Percentiles rank a stretch among this genome's conserved stretches.
These are phyloP conservation scores for Aphanoascus verrucosus DNA, from an alignment of 2,329 filamentous ascomycete genomes.

Conservation along the genomic window DNA sequence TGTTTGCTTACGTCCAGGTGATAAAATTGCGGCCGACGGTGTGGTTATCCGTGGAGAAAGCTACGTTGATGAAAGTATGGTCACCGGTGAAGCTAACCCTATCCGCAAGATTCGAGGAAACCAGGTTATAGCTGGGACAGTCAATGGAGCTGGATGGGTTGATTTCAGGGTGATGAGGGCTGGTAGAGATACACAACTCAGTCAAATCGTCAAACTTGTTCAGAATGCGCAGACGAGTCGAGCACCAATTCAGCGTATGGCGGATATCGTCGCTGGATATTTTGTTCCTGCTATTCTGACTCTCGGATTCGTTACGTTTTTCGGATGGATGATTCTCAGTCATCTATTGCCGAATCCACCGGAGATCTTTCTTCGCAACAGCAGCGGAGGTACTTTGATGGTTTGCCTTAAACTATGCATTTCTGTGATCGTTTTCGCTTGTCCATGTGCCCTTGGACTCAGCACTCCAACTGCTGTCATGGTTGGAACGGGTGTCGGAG, in stretches of 20 bases:
- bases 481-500: conserved; percentile 95
- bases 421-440: conserved; percentile 95
- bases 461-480: conserved; percentile 96
- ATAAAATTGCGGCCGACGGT: conserved; percentile 93
- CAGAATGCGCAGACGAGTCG: conserved; percentile 92
- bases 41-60: conserved; percentile 78
- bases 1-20: conserved; percentile 82
- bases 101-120: conserved; percentile 78
- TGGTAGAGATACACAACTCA: conserved; percentile 89
- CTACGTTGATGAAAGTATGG: conserved; percentile 95
- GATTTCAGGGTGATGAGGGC: conserved; percentile 89
- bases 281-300: conserved; percentile 84
- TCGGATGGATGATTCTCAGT: conserved; percentile 88
- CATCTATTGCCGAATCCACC: conserved; percentile 77
- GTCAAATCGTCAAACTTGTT: conserved; percentile 96
- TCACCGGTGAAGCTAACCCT: conserved; percentile 93
- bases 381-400: conserved; percentile 85
- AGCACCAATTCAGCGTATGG: conserved; percentile 87
- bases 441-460: conserved; percentile 89
- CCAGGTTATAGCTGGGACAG: conserved; percentile 79
- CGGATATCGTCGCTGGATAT: conserved; percentile 81
- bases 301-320: conserved; percentile 74
- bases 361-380: conserved; percentile 67
- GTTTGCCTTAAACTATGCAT: conserved; percentile 96
- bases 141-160: conserved; percentile 83